phyloP scores from a whole-genome alignment of 1,139 yeast genomes.

The Groenewaldozyma sp. region DNA sequence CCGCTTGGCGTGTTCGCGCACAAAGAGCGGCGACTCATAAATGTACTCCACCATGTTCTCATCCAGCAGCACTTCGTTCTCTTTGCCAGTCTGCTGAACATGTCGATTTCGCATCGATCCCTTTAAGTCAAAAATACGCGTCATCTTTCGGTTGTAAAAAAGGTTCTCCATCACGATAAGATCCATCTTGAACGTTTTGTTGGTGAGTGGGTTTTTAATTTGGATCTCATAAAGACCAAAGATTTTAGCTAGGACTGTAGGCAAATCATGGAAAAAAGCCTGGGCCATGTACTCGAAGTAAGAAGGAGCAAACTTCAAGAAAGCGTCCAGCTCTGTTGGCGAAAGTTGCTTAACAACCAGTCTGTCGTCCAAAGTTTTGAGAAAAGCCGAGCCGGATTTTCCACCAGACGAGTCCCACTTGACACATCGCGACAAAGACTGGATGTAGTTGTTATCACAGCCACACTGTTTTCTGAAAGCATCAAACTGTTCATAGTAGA shows the following conservation, averaged over 20 bases:
- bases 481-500: slow-evolving; percentile 93
- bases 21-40: slow-evolving; percentile 91
- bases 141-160: slow-evolving; percentile 73
- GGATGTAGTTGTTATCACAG: slow-evolving; percentile 65
- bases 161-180: slow-evolving; percentile 93
- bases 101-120: slow-evolving; percentile 98
- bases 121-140: slow-evolving; percentile 86
- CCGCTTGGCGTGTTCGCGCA: slow-evolving; percentile 84
- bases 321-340: slow-evolving; percentile 83
- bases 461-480: slow-evolving; percentile 84
- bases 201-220: slow-evolving; percentile 66
- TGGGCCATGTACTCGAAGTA: slow-evolving; percentile 95
- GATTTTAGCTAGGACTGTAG: slow-evolving; percentile 88
- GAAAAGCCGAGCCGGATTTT: slow-evolving; percentile 87
- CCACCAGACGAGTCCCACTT: slow-evolving; percentile 98
- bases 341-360: slow-evolving; percentile 85
- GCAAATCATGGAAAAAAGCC: slow-evolving; percentile 87
- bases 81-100: slow-evolving; percentile 92
- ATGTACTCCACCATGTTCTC: slow-evolving; percentile 98
- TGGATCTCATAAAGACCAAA: slow-evolving; percentile 94
- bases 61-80: slow-evolving; percentile 86
- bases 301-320: slow-evolving; percentile 91
- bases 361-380: slow-evolving; percentile 85
- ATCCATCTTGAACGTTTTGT: slow-evolving; percentile 76
- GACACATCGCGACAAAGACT: slow-evolving; percentile 83